Evolutionary conservation across 73 alveolate species (phyloP).

Genomic region (Uronychia setigera): DNA sequence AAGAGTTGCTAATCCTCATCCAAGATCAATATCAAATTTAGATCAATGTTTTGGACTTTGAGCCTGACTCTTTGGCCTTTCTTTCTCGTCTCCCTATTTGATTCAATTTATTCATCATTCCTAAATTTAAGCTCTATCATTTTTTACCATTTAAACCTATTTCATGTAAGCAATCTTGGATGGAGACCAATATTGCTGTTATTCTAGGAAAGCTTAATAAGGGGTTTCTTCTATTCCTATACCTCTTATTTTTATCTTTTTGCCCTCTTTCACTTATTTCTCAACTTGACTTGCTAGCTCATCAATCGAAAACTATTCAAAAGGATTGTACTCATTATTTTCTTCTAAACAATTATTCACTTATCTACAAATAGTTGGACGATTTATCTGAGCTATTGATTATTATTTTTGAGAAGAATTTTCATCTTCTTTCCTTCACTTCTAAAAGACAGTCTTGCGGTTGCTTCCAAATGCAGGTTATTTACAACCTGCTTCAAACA

Average conservation of each 20-base stretch:
- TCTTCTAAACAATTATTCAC: too few relatives aligned
- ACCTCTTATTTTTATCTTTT: not conserved
- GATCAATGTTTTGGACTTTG: not conserved
- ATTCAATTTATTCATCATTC: not conserved
- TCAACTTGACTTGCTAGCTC: not conserved
- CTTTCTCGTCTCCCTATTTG: not conserved
- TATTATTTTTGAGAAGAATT: too few relatives aligned
- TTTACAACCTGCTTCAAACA: too few relatives aligned
- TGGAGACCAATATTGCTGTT: not conserved
- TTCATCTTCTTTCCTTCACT: too few relatives aligned
- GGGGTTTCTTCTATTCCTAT: not conserved
- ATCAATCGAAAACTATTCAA: not conserved
- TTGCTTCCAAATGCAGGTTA: too few relatives aligned
- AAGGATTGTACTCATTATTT: too few relatives aligned
- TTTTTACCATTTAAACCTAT: not conserved
- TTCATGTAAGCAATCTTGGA: not conserved
- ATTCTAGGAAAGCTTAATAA: not conserved
- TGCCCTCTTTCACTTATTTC: not conserved
- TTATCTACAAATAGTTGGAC: too few relatives aligned
- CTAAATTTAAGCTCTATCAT: not conserved
- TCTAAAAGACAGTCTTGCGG: too few relatives aligned
- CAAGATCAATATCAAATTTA: too few relatives aligned
- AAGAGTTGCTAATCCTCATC: too few relatives aligned
- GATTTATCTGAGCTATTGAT: too few relatives aligned
- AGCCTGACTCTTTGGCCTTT: not conserved